Evolutionary conservation across 257 asterid species (phyloP), one percentile per base, ranked within the genome.

Genomic region (Solanum clarkiae): DNA sequence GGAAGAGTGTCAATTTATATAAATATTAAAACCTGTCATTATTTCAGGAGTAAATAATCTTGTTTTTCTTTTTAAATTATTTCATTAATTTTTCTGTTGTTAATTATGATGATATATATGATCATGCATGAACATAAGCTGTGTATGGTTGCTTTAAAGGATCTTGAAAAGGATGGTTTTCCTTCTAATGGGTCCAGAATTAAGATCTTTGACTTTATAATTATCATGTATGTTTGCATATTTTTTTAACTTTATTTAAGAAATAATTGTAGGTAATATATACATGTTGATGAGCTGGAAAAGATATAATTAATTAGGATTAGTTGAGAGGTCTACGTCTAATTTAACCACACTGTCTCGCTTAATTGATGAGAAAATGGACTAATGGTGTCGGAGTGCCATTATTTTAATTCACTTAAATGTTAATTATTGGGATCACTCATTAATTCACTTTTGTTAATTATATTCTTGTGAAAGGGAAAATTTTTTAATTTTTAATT

Each of bases 281-380:
- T 83, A 45, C 20, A 45, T 68, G 80, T 66, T 26, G 68, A 83
- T 83, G 75, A 83, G 85, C 16, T 83, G 80, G 85, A 82, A 29
- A 65, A 9, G 5, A 40, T 45, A 65, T 14, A 26, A 14, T 24
- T 57, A 55, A 53, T 63, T 83, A 17, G 66, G 85, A 66, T 82
- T 83, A 83, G 85, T 83, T 83, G 85, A 54, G 85, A 83, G 45
- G 85, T 83, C 85, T 83, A 66, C 32, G 18, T 65, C 80, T 66
- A 3, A 26, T 16, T 49, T 45, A 47, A 24, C 57, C 45, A 4
- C 72, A 47, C 83, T 24, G 44, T 56, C 83, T 79, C 83, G 44
- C 84, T 74, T 81, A 81, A 82, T 82, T 82, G 85, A 82, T 82
- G 77, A 45, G 79, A 51, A 79, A 5, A 79, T 53, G 65, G 82